These are phyloP conservation scores for Amanita inopinata DNA, from an alignment of 768 basidiomycete species.

Conservation along the genomic window DNA sequence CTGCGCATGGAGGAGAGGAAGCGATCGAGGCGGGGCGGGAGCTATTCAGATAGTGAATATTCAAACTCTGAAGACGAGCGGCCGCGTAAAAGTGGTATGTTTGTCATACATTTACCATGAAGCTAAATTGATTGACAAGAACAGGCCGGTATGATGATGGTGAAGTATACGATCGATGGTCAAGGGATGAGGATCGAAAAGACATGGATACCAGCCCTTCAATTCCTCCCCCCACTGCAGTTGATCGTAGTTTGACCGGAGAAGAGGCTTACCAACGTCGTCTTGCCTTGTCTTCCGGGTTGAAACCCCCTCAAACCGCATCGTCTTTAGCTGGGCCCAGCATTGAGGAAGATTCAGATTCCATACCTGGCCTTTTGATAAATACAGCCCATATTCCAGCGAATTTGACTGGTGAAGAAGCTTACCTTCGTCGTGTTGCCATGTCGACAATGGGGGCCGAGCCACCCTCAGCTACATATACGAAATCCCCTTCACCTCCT, in stretches of 20 bases:
- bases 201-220: constrained; percentile 10
- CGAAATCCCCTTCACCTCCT: constrained; percentile 35
- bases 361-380: constrained; percentile 10
- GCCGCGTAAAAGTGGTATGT: constrained; percentile 51
- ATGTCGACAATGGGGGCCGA: constrained; percentile 34
- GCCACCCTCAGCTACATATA: constrained; percentile 16
- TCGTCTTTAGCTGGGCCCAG: constrained; percentile 1
- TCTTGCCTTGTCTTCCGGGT: constrained; percentile 51
- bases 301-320: constrained; percentile 14
- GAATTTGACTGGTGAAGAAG: constrained; percentile 49
- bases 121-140: no score
- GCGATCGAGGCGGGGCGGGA: constrained; percentile 42
- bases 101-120: constrained; percentile 1
- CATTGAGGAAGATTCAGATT: background rate
- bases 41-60: constrained; percentile 58
- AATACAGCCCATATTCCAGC: constrained; percentile 9
- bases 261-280: constrained; percentile 75
- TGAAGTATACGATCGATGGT: constrained; percentile 49
- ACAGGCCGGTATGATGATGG: constrained; percentile 41
- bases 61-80: constrained; percentile 59
- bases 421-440: constrained; percentile 51
- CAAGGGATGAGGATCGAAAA: constrained; percentile 36
- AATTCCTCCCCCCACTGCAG: constrained; percentile 23
- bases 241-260: constrained; percentile 47
- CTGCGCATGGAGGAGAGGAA: constrained; percentile 48